Base-by-base conservation (phyloP, 1,139 yeast species). In the Groenewaldozyma sp. region DNA sequence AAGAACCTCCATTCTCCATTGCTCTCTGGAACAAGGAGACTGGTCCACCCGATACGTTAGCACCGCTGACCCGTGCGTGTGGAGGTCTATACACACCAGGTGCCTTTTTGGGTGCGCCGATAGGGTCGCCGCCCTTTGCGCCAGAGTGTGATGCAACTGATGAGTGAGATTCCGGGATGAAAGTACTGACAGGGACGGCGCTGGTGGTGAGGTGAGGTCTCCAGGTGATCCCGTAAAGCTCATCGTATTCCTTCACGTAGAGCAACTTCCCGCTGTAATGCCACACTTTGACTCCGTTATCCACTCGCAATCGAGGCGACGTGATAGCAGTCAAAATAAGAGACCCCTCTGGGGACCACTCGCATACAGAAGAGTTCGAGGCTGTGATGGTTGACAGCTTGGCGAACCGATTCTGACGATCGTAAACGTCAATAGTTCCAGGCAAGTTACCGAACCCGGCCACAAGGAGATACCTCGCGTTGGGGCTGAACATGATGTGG, bases 321-420 rank as follows among this genome's bases (percentile, higher is more conserved):
- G 98, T 91, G 5, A 98, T 93, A 19, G 98, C 98, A 16, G 97
- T 88, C 60, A 93, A 67, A 45, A 93, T 78, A 57, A 73, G 86
- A 56, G 94, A 76, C 29, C 98, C 97, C 64, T 93, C 94, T n/a
- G 99, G 98, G 3, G 94, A 80, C 98, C 98, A 93, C 60, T 83
- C 87, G 61, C 96, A 88, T 36, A 82, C 94, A 22, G 94, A 82
- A 10, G 97, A 87, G 65, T 93, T 93, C 36, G 95, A 67, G 3
- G 97, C 98, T 58, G 84, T 87, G 58, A 91, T 82, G 27, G 86
- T 73, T 14, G 87, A 70, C 39, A 91, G 74, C 62, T 84, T 83
- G 45, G 71, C 64, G 60, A 87, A 91, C 62, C 83, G 83, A 58
- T 82, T 78, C 60, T 81, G 87, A 59, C 97, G 82, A 67, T 93